Conservation (phyloP, 179 eudicot genomes). For the Gypsophila paniculata region DNA sequence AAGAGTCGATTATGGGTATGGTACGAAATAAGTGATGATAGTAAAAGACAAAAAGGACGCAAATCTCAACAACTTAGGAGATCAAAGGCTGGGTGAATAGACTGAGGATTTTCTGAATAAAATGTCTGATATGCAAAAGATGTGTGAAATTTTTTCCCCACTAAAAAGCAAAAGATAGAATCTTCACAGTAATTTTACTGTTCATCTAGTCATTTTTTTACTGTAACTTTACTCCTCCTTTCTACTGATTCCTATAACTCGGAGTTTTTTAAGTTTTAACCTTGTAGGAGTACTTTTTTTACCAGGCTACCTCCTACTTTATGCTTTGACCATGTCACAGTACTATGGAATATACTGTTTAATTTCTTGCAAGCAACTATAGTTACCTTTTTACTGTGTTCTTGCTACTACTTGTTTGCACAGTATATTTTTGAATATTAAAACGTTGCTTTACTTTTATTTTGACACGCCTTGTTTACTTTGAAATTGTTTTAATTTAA, state of each 20-base stretch:
- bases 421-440: too few species aligned
- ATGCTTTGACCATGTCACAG: too few species aligned
- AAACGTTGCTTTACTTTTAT: too few species aligned
- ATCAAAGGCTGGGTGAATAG: slow-evolving; percentile 33
- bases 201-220: slow-evolving; percentile 9
- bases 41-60: slow-evolving; percentile 27
- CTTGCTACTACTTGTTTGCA: too few species aligned
- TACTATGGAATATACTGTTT: too few species aligned
- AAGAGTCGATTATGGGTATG: too few species aligned
- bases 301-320: too few species aligned
- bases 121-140: slow-evolving; percentile 40
- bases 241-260: slow-evolving; percentile 43
- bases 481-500: too few species aligned
- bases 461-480: too few species aligned
- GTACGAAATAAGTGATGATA: neutral
- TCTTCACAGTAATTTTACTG: slow-evolving; percentile 39
- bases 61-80: slow-evolving; percentile 43
- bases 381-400: too few species aligned
- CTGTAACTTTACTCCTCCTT: slow-evolving; percentile 16
- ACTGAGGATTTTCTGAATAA: slow-evolving; percentile 32
- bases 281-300: too few species aligned
- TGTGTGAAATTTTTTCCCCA: slow-evolving; percentile 13
- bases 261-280: slow-evolving; percentile 17
- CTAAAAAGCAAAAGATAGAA: slow-evolving; percentile 39
- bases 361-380: too few species aligned